Evolutionary conservation across 805 yeast genomes (phyloP).

Genomic region (Wickerhamomyces bisporus): DNA sequence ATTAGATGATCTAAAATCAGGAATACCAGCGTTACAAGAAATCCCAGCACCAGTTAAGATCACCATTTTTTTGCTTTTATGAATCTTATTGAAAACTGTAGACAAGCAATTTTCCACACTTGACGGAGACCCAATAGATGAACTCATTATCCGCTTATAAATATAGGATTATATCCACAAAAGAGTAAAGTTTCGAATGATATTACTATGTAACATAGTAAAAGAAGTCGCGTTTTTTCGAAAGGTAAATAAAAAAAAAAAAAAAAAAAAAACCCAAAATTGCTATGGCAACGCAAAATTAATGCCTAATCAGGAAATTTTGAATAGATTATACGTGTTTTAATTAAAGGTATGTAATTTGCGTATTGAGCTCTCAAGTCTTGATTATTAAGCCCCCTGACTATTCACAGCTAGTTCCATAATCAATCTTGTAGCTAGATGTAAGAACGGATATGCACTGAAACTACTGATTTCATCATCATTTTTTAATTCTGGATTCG

Average conservation of each 20-base stretch:
- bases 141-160: slow-evolving; percentile 1
- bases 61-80: slow-evolving; percentile 42
- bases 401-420: slow-evolving; percentile 97
- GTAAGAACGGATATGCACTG: slow-evolving; percentile 92
- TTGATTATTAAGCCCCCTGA: slow-evolving; percentile 47
- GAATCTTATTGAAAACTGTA: slow-evolving; percentile 19
- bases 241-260: neutral
- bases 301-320: neutral
- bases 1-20: slow-evolving; percentile 82
- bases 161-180: too few species aligned
- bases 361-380: too few species aligned
- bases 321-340: too few species aligned
- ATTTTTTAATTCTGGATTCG: slow-evolving; percentile 27
- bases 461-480: slow-evolving; percentile 83
- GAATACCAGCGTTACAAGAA: slow-evolving; percentile 95
- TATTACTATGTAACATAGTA: too few species aligned
- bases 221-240: neutral
- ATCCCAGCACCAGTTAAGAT: slow-evolving; percentile 94
- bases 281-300: neutral
- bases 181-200: too few species aligned
- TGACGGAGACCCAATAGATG: too few species aligned
- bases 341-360: too few species aligned
- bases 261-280: neutral
- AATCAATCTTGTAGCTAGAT: slow-evolving; percentile 83
- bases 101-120: too few species aligned